Evolutionary conservation across 139 green algal species (phyloP).

Genomic region (Haematococcus sp.): DNA sequence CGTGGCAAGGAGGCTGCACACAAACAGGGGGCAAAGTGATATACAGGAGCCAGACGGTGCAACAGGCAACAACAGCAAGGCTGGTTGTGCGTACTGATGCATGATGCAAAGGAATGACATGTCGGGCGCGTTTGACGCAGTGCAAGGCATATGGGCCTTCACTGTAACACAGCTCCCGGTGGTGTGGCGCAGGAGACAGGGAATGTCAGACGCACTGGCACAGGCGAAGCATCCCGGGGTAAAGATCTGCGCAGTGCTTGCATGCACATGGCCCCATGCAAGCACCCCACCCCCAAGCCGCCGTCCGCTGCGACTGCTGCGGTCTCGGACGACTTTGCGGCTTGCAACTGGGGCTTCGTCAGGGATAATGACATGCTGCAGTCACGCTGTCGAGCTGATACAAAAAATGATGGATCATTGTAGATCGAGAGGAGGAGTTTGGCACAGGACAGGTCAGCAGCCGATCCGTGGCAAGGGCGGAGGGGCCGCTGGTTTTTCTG

Average conservation of each 20-base stretch:
- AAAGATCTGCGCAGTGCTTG: neutral
- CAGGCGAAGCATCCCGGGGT: neutral
- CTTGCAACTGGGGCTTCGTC: too few relatives aligned
- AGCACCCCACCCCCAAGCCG: too few relatives aligned
- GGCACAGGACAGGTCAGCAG: slow-evolving; percentile 12
- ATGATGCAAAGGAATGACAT: neutral
- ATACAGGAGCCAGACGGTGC: neutral
- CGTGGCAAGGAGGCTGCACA: slow-evolving; percentile 21
- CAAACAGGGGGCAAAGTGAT: neutral
- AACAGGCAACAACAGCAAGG: too few relatives aligned
- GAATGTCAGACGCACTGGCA: slow-evolving; percentile 7
- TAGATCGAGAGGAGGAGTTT: too few relatives aligned
- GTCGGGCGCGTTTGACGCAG: slow-evolving; percentile 10
- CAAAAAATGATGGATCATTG: too few relatives aligned
- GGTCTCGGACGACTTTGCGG: too few relatives aligned
- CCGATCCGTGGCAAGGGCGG: neutral
- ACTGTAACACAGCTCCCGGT: slow-evolving; percentile 7
- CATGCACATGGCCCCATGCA: neutral
- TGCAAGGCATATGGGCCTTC: neutral
- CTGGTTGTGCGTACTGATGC: too few relatives aligned
- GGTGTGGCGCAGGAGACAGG: neutral
- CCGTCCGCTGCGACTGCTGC: too few relatives aligned
- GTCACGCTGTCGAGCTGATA: too few relatives aligned
- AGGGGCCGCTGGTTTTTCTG: slow-evolving; percentile 10
- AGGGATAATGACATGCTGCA: too few relatives aligned